Conservation (phyloP, 495 filamentous ascomycete genomes). For the Symbiotaphrina buchneri region DNA sequence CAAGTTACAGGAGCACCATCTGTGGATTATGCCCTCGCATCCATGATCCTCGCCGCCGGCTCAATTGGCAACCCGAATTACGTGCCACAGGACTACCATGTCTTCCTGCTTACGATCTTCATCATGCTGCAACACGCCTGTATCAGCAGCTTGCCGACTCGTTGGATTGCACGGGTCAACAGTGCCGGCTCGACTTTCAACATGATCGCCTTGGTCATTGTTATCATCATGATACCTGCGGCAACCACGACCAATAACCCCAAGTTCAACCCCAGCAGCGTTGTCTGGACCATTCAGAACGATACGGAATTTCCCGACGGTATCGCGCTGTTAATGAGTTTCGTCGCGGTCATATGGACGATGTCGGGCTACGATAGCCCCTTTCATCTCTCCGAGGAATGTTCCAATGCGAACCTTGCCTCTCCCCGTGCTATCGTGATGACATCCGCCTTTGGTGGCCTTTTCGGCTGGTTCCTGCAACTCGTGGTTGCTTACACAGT, state of each 20-base stretch:
- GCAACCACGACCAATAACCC: conserved; percentile 24
- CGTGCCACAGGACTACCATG: conserved; percentile 40
- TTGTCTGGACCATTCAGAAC: conserved; percentile 51
- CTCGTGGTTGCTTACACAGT: conserved; percentile 67
- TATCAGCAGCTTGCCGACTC: conserved; percentile 56
- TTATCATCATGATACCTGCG: conserved; percentile 50
- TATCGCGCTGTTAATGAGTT: conserved; percentile 53
- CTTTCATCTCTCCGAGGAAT: conserved; percentile 60
- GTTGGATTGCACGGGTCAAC: conserved; percentile 56
- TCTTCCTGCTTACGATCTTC: conserved; percentile 43
- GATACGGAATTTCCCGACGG: conserved; percentile 50
- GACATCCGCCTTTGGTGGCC: conserved; percentile 41
- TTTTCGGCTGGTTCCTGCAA: conserved; percentile 56
- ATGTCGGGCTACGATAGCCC: conserved; percentile 52
- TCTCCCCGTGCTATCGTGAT: conserved; percentile 59
- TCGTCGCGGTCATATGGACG: conserved; percentile 43
- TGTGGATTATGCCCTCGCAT: conserved; percentile 33
- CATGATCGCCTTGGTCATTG: conserved; percentile 40
- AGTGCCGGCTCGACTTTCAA: conserved; percentile 56
- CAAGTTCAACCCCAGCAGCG: conserved; percentile 35
- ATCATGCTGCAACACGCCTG: conserved; percentile 48
- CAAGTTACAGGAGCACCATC: conserved; percentile 52
- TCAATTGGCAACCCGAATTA: conserved; percentile 47
- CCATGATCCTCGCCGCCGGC: conserved; percentile 52
- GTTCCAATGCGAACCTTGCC: conserved; percentile 53